Evolutionary conservation across 768 basidiomycete genomes (phyloP), one percentile per base, ranked within the genome.

Genomic region (Trametes cubensis): DNA sequence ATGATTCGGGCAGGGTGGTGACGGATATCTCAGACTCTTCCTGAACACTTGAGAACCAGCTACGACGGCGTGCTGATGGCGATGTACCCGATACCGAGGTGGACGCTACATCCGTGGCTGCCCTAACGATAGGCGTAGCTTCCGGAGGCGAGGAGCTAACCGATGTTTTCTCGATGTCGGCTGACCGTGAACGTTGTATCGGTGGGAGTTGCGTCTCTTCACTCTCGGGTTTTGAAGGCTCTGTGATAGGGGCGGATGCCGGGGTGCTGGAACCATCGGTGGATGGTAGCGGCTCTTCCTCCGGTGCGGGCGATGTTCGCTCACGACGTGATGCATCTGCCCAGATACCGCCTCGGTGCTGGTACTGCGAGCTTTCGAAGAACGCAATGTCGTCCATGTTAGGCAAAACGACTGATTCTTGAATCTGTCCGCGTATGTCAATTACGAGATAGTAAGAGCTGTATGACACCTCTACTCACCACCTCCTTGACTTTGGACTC

Each of bases 351-450:
- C 95, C 96, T 40, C 96, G 87, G 60, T 83, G 87, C 53, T 71
- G 67, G 68, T 83, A 88, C 2, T 71, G 68, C 3, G 70, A 69
- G 39, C 90, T 95, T 73, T 97, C 90, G 72, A 96, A 98, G 81
- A 95, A 98, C 14, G 95, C 82, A 61, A 98, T 90, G 69, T 99
- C 97, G 73, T 99, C 97, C 94, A 98, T 97, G 75, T 97, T 93
- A 6, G 97, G 97, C 72, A 95, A 77, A 20, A 99, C 97, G 20
- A 98, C 84, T 0, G 95, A 95, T 67, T 99, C 96, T 67, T 86
- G 83, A 60, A 98, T 92, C 95, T 98, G 44, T 39, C 20, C 60
- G 23, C 25, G 10, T 10, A 17, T 41, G 39, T 25, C 58, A 13
- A 34, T 54, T 44, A 60, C 23, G 28, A 62, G 47, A 21, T 55